Base-by-base conservation (phyloP, 129 eudicot genomes). In the Chrysanthemum lavandulifolium region DNA sequence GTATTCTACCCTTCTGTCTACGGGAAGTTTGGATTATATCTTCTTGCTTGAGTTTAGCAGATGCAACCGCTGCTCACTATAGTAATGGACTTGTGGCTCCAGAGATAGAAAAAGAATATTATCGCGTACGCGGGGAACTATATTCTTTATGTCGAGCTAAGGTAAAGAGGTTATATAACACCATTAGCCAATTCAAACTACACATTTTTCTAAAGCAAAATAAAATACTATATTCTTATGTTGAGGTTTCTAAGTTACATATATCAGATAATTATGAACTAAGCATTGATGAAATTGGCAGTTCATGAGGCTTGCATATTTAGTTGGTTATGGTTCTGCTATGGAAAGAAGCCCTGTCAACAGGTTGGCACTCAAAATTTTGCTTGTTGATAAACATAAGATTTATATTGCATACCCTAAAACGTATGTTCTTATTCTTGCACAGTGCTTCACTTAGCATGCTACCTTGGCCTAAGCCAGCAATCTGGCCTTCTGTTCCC, bases 401-500 rank as follows among this genome's bases (percentile, higher is more conserved):
- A 16, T 72, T 53, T 72, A 0, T 10, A 25, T 5, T 56, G 48
- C 31, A 45, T 25, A 21, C 33, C 7, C 2, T 40, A 15, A 53
- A 45, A 55, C 13, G 2, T 15, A 23, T 2, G 18, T 43, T 71
- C 12, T 14, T 76, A 59, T 69, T 78, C 61, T 45, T 71, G 57
- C 68, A 67, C 87, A 94, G 99, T 73, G 97, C 97, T 73, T 79
- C 90, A 54, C 97, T 94, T 67, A 94, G 97, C 88, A 94, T 94
- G 99, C 83, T 90, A 70, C 93, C 99, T 51, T 94, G 97, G 99
- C 97, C 97, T 49, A 94, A 86, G 79, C 97, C 97, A 75, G 91
- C 91, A 49, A 76, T 81, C 73, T 94, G 99, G 99, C 99, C 99
- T 71, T 81, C 84, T 64, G 76, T 94, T 80, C 97, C 99, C 48